These are phyloP conservation scores for Leccinum griseonigrum DNA, from an alignment of 1,284 basidiomycete genomes.

Conservation along the genomic window DNA sequence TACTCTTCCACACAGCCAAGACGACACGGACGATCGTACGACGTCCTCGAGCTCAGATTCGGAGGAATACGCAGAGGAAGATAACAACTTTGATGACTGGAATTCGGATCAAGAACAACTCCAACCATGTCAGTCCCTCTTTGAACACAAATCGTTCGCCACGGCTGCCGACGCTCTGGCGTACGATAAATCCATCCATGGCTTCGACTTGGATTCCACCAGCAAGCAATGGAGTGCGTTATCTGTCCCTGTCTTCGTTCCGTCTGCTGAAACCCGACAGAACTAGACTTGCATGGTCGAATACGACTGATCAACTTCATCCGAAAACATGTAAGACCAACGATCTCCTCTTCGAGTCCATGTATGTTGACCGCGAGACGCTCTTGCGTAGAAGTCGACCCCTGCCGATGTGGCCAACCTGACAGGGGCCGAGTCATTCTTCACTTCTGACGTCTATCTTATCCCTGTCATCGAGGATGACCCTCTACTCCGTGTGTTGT, in stretches of 20 bases:
- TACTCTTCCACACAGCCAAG: conserved; percentile 4
- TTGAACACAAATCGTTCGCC: conserved; percentile 65
- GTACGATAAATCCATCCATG: conserved; percentile 63
- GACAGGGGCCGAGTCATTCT: conserved; percentile 58
- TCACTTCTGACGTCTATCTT: conserved; percentile 75
- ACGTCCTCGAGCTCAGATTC: conserved; percentile 22
- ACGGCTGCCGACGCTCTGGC: conserved; percentile 60
- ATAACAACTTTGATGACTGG: conserved; percentile 81
- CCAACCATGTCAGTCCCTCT: conserved; percentile 73
- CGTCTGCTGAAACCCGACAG: conserved; percentile 31
- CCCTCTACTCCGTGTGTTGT: conserved; percentile 76
- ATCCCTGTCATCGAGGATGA: conserved; percentile 81
- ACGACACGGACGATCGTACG: conserved; percentile 10
- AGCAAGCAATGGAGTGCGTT: conserved; percentile 53
- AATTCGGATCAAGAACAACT: conserved; percentile 59
- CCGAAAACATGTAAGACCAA: conserved; percentile 55
- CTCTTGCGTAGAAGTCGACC: conserved; percentile 47
- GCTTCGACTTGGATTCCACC: conserved; percentile 58
- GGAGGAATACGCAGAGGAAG: conserved; percentile 50
- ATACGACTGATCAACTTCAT: conserved; percentile 88
- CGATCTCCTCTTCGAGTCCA: conserved; percentile 17
- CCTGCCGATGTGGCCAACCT: conserved; percentile 45
- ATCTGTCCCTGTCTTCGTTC: neutral
- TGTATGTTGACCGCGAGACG: neutral
- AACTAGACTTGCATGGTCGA: conserved; percentile 63